Conservation (phyloP, 495 filamentous ascomycete species). For the Neurospora tetrasperma region DNA sequence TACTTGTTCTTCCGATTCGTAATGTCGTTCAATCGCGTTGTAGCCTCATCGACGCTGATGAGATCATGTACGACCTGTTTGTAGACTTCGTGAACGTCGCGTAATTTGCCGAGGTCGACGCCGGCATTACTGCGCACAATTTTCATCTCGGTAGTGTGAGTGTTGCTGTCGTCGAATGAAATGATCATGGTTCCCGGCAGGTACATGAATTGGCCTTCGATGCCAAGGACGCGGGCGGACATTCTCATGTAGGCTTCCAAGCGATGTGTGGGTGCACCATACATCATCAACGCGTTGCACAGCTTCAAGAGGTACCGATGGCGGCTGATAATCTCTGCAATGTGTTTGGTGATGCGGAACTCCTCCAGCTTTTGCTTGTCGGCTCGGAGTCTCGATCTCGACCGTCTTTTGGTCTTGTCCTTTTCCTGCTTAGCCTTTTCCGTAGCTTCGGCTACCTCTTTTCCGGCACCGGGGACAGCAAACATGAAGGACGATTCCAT, state of each 20-base stretch:
- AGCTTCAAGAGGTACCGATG: slow-evolving; percentile 79
- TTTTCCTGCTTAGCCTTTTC: slow-evolving; percentile 27
- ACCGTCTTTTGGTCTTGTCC: slow-evolving; percentile 31
- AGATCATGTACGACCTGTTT: slow-evolving; percentile 88
- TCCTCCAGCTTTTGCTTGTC: slow-evolving; percentile 44
- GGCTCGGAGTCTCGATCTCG: slow-evolving; percentile 20
- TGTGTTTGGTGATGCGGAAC: slow-evolving; percentile 76
- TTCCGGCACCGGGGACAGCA: slow-evolving; percentile 22
- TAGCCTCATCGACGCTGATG: slow-evolving; percentile 78
- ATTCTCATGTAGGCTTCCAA: slow-evolving; percentile 80
- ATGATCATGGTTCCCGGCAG: slow-evolving; percentile 94
- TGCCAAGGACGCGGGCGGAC: slow-evolving; percentile 79
- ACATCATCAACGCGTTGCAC: slow-evolving; percentile 79
- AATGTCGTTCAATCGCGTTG: slow-evolving; percentile 54
- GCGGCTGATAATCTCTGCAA: slow-evolving; percentile 71
- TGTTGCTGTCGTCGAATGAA: slow-evolving; percentile 80
- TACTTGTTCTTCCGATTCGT: slow-evolving; percentile 54
- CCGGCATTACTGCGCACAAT: slow-evolving; percentile 68
- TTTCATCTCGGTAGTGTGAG: slow-evolving; percentile 89
- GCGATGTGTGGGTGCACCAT: slow-evolving; percentile 68
- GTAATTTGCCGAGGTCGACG: slow-evolving; percentile 73
- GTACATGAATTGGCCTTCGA: slow-evolving; percentile 86
- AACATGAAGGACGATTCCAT: slow-evolving; percentile 44
- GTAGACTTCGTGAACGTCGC: slow-evolving; percentile 81
- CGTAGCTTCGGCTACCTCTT: slow-evolving; percentile 18